A percentile compares a stretch with the other conserved stretches of the same genome.
Evolutionary conservation across 1,284 basidiomycete genomes (phyloP).

Genomic region (Ustilago trichophora): DNA sequence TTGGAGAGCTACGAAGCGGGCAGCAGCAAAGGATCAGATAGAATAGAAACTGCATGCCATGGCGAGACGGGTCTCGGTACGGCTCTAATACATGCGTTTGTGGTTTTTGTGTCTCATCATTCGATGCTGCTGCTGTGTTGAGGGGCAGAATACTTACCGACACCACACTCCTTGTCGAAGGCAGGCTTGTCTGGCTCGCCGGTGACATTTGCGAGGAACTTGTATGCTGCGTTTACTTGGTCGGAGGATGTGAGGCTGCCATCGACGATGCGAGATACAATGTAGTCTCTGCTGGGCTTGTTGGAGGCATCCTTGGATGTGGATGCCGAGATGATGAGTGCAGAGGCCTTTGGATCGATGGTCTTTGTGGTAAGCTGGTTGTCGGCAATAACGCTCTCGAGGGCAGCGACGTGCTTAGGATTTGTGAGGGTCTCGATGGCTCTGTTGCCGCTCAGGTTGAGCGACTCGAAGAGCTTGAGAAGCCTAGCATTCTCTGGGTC

Average conservation of each 20-base stretch:
- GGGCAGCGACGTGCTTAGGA: conserved; percentile 67
- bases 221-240: conserved; percentile 78
- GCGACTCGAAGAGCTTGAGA: conserved; percentile 78
- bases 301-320: conserved; percentile 73
- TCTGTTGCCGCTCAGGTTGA: conserved; percentile 81
- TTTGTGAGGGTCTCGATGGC: conserved; percentile 73
- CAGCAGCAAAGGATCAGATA: conserved; percentile 29
- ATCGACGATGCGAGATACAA: conserved; percentile 76
- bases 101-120: conserved; percentile 52
- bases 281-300: conserved; percentile 74
- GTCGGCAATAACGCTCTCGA: conserved; percentile 76
- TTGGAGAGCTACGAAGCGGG: not conserved
- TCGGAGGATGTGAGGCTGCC: conserved; percentile 82
- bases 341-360: conserved; percentile 83
- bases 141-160: conserved; percentile 74
- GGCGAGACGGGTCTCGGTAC: conserved; percentile 31
- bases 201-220: conserved; percentile 75
- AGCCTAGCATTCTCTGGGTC: conserved; percentile 70
- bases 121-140: conserved; percentile 11
- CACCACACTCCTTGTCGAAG: conserved; percentile 84
- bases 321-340: conserved; percentile 75
- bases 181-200: conserved; percentile 75
- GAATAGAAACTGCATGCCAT: conserved; percentile 49
- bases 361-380: conserved; percentile 55
- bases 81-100: conserved; percentile 64